Evolutionary conservation across 495 filamentous ascomycete genomes (phyloP), one percentile per base, ranked within the genome.

Genomic region (Daldinia concentrica): DNA sequence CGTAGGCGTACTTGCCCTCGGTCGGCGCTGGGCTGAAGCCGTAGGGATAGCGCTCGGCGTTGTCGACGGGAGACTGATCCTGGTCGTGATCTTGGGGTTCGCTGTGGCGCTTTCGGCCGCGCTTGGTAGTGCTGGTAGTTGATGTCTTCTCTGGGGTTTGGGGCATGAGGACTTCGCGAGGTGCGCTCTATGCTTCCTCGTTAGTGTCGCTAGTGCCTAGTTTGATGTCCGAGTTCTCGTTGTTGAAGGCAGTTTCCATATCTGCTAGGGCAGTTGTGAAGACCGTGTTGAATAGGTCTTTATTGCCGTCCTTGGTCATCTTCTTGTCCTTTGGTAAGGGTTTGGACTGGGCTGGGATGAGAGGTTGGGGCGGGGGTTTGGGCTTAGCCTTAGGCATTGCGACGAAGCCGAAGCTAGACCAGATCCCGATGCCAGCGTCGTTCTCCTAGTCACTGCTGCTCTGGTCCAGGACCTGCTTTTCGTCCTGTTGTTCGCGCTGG

Each of bases 21-120:
- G 43, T 48, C 8, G 8, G n/a, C 32, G n/a, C 6, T 19, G 29
- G 22, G 56, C 7, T 14, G 39, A 62, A 36, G 36, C 58, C 58
- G 41, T 62, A 62, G 7, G 58, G 58, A 34, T 50, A 32, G 15
- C 58, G 58, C 37, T 62, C 41, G 41, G 30, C 34, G 2, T 39
- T 30, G 8, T 32, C n/a, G n/a, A 37, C 19, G 56, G 34, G 32
- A 15, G 34, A 27, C 2, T 36, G 11, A 12, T 37, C 17, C 29
- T 8, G 54, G 4, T 2, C 9, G 1, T 15, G 56, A 3, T 19
- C 17, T 24, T 19, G 30, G 56, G 34, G n/a, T 4, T 27, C 17
- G 24, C 0, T 7, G 12, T 12, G 14, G 19, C 8, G 43, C n/a
- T 24, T 48, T 48, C 43, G 43, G 3, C 17, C 43, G 19, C 22